Base-by-base conservation (phyloP, 192 early-diverging fungal genomes). In the Coemansia guatemalensis region DNA sequence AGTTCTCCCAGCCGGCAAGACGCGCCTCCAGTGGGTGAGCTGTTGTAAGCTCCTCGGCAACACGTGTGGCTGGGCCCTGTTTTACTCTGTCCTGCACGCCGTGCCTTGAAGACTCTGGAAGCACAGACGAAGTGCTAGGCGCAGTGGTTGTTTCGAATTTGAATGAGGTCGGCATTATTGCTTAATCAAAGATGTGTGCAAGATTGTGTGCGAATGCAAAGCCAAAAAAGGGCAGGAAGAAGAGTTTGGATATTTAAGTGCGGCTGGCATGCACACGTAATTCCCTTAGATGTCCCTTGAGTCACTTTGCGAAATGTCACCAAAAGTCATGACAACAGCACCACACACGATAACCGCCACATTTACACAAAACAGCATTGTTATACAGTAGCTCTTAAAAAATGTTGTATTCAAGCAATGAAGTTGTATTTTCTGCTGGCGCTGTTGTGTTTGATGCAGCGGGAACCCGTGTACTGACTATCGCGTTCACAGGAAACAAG, bases 21-120 rank as follows among this genome's bases (percentile, higher is more conserved):
- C 89, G 84, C 44, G 85, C 75, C 71, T 96, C 93, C 6, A 99
- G 81, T 17, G 93, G 90, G 75, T 97, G 95, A 23, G 83, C 81
- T 48, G 59, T 52, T 27, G 71, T 65, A 17, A 79, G 55, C 59
- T 65, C 49, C 9, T 79, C 52, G 22, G 56, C 58, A 8, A 80
- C 53, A 21, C 65, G 68, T 44, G 50, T 47, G 44, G 48, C 47
- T 12, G 77, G 77, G 8, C 77, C 77, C 21, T 73, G 49, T 41
- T 53, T 33, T 23, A 80, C 41, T 24, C 67, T 62, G 50, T 70
- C 65, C 27, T 39, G 25, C n/a, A 74, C 35, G 11, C 71, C 77
- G 0, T 58, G 21, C 35, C 59, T 53, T 22, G 60, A 48, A 20
- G 65, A 20, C 52, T 50, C 30, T 9, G 71, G 77, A 32, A 74